Evolutionary conservation across 148 eudicot species (phyloP).

Genomic region (Cornus florida): DNA sequence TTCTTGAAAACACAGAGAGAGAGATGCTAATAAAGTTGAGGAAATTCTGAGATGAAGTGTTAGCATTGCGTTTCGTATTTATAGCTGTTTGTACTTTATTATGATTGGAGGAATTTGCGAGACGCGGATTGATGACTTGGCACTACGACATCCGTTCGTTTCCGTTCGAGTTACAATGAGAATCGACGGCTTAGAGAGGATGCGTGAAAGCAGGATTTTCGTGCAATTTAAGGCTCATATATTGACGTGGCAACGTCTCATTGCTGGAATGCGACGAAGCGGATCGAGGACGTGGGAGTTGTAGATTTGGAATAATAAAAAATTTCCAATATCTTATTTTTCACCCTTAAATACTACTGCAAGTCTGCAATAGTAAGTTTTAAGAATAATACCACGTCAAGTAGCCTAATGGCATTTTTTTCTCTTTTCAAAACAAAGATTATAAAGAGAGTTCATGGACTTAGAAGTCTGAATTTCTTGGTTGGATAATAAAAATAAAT

Average conservation of each 20-base stretch:
- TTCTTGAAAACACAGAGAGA: neutral
- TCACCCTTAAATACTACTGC: no score
- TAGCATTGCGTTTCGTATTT: neutral
- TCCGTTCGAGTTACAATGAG: neutral
- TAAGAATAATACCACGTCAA: no score
- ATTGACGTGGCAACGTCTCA: neutral
- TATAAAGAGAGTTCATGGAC: no score
- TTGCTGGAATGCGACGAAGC: neutral
- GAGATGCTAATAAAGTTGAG: neutral
- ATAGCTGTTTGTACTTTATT: neutral
- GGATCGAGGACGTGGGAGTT: slow-evolving; percentile 9
- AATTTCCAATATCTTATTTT: no score
- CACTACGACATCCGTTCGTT: neutral
- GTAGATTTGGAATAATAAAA: no score
- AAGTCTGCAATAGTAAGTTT: no score
- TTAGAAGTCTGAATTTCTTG: no score
- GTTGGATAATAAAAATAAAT: no score
- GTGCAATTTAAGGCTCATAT: neutral
- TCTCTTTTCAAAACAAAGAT: no score
- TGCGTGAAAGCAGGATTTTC: neutral
- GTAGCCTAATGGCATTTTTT: no score
- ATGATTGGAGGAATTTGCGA: neutral
- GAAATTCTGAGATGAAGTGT: neutral
- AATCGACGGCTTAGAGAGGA: slow-evolving; percentile 2
- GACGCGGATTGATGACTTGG: neutral